Base-by-base conservation (phyloP, 129 eudicot species). In the Tagetes patula region DNA sequence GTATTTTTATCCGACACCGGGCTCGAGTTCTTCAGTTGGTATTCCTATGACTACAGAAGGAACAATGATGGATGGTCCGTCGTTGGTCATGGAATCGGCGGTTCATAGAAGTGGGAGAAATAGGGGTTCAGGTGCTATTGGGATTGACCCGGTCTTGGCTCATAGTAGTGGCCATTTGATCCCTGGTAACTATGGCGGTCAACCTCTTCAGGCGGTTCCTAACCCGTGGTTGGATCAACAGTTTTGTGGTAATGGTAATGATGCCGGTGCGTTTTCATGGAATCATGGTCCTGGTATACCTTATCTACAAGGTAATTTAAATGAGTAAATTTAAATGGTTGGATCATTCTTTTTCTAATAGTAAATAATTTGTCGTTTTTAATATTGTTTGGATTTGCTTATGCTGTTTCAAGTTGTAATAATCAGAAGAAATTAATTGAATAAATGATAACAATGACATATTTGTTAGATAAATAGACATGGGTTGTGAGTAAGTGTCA, bases 211-310 rank as follows among this genome's bases (percentile, higher is more conserved):
- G 38, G 75, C 83, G 3, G 80, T 90, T 3, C 79, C 83, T 11
- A 40, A 74, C 40, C 91, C 92, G 42, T 93, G 96, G 98, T 54
- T 84, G 82, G 90, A 87, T 53, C 85, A 83, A 75, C 94, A 80
- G 10, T 79, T 79, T 79, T 72, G 78, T 55, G 82, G 77, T 49
- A 77, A 77, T 70, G 76, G 76, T 71, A 78, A 88, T 71, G 95
- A 84, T 66, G 60, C 55, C 38, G 78, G 82, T 70, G 67, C 80
- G 52, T 79, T 84, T 61, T 43, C 86, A 27, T 93, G 96, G 96
- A 87, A 85, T 72, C 95, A 82, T 64, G 81, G 86, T 54, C 65
- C 65, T 9, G 75, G 76, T 63, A 34, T 87, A 70, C 89, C 87
- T 8, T 94, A 86, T 75, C 62, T 84, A 53, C 96, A 83, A 50